Base-by-base conservation (phyloP, 768 basidiomycete genomes). In the Lactifluus hygrophoroides region DNA sequence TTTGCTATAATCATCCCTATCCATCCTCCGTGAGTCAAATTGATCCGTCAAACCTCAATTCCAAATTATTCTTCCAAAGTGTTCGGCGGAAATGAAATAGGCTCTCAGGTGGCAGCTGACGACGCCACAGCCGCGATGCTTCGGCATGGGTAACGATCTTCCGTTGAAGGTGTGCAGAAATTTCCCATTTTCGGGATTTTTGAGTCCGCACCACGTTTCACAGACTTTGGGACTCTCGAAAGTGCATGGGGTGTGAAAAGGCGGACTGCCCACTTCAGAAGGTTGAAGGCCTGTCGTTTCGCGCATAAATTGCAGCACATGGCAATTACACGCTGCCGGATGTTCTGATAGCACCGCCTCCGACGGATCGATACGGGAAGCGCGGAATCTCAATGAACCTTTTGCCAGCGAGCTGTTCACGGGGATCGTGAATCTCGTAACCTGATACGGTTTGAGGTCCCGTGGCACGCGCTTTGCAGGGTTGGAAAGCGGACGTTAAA, bases 61-160 rank as follows among this genome's bases (percentile, higher is more conserved):
- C 54, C 43, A 38, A 54, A 56, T 51, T 46, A 50, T 42, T 44
- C 35, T 42, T 49, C 42, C 42, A 34, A 60, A 55, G 49, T 9
- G 43, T 56, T 21, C 35, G 19, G 16, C 54, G 59, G 54, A 56
- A 46, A 60, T 50, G 49, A 60, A 56, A 56, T 28, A 25, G 16
- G 34, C 17, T 37, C 48, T 21, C 54, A 19, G 25, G 35, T 50
- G 54, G 43, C 59, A 60, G 54, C 54, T 60, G 59, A 60, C 54
- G 48, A 56, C 59, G 59, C 59, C 59, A 60, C 59, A 32, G 59
- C 48, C 56, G 43, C 46, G 49, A 54, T 60, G 48, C 54, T 49
- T 30, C 49, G 43, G 49, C 48, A 51, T 56, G 23, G 37, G 43
- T 44, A 27, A 35, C 58, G 27, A 34, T 42, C 37, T 44, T 37